phyloP scores from a whole-genome alignment of 2,329 filamentous ascomycete species.

The Dryadomyces sulphureus region DNA sequence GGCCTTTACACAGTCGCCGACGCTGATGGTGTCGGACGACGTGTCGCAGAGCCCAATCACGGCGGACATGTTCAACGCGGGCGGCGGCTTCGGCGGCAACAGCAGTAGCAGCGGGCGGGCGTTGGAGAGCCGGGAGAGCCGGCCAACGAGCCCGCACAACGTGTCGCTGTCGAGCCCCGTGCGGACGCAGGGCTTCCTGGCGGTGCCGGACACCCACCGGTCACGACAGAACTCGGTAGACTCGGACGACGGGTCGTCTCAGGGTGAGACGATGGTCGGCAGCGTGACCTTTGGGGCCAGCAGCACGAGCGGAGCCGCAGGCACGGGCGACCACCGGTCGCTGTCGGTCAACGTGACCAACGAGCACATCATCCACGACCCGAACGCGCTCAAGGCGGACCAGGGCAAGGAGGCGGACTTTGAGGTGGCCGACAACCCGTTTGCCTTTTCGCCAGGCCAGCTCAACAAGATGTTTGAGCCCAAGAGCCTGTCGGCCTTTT shows the following conservation, averaged over 20 bases:
- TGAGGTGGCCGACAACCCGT: slow-evolving; percentile 61
- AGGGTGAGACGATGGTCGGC: slow-evolving; percentile 47
- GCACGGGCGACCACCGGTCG: slow-evolving; percentile 21
- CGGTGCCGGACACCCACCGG: slow-evolving; percentile 46
- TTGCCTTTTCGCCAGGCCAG: slow-evolving; percentile 73
- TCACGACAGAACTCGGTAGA: slow-evolving; percentile 57
- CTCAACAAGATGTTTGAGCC: slow-evolving; percentile 81
- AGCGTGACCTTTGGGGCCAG: slow-evolving; percentile 29
- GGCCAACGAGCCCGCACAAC: slow-evolving; percentile 60
- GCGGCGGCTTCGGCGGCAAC: no score
- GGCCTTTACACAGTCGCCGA: slow-evolving; percentile 17
- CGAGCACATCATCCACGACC: slow-evolving; percentile 45
- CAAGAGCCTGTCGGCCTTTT: slow-evolving; percentile 72
- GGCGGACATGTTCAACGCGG: slow-evolving; percentile 5
- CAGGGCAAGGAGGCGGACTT: slow-evolving; percentile 65
- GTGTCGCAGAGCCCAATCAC: slow-evolving; percentile 23
- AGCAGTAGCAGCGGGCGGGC: slow-evolving; percentile 20
- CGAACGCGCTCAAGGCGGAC: slow-evolving; percentile 60
- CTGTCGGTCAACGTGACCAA: slow-evolving; percentile 21
- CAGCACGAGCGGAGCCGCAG: slow-evolving; percentile 8
- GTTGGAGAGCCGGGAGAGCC: slow-evolving; percentile 51
- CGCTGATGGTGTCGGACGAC: slow-evolving; percentile 22
- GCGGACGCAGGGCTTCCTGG: slow-evolving; percentile 39
- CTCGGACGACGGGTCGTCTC: slow-evolving; percentile 47
- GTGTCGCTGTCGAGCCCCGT: slow-evolving; percentile 52